Percentiles rank a stretch among this genome's conserved stretches.
These are phyloP conservation scores for Lactarius tabidus DNA, from an alignment of 768 basidiomycete species.

Conservation along the genomic window DNA sequence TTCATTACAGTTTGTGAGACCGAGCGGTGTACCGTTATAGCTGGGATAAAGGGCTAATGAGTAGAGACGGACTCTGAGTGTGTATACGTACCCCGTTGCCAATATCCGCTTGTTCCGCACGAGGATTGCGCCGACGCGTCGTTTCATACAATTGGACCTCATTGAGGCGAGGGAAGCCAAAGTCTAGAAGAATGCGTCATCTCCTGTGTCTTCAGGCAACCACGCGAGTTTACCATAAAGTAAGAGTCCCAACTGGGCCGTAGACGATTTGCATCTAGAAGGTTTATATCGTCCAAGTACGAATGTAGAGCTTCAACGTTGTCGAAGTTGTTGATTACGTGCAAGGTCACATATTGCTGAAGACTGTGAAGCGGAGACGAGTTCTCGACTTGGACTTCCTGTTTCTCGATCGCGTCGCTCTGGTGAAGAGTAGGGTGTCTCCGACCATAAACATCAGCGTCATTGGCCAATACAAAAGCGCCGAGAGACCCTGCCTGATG, in stretches of 20 bases:
- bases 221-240: conserved; percentile 71
- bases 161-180: conserved; percentile 86
- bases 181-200: conserved; percentile 46
- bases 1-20: conserved; percentile 83
- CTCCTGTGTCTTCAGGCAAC: background rate
- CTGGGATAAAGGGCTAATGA: conserved; percentile 36
- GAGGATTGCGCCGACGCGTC: conserved; percentile 90
- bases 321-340: conserved; percentile 61
- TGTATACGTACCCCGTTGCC: conserved; percentile 62
- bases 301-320: conserved; percentile 49
- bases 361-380: conserved; percentile 27
- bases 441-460: conserved; percentile 60
- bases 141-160: conserved; percentile 95
- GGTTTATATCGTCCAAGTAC: conserved; percentile 64
- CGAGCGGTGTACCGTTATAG: conserved; percentile 95
- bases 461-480: conserved; percentile 71
- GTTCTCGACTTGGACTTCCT: background rate
- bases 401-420: background rate
- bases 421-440: background rate
- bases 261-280: conserved; percentile 68
- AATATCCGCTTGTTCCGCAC: conserved; percentile 80
- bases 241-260: conserved; percentile 94
- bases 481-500: conserved; percentile 46
- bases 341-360: conserved; percentile 54
- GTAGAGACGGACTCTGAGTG: background rate